phyloP scores from a whole-genome alignment of 148 eudicot genomes.

The Hydrangea macrophylla region DNA sequence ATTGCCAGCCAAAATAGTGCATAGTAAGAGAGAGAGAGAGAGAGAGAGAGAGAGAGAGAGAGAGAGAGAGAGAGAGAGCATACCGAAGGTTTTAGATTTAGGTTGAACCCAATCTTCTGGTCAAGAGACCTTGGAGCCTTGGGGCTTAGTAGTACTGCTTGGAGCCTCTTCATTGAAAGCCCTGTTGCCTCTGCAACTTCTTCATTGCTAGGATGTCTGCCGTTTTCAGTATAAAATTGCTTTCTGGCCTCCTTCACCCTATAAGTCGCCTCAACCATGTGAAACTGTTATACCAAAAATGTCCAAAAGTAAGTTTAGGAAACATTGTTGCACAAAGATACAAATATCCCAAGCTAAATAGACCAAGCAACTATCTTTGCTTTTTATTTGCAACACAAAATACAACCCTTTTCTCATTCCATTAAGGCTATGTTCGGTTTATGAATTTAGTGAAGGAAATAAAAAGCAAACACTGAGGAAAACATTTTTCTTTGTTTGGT shows the following conservation, averaged over 20 bases:
- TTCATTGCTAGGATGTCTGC: constrained; percentile 67
- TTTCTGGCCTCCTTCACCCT: constrained; percentile 78
- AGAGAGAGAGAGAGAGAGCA: constrained; percentile 7
- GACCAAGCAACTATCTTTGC: background rate
- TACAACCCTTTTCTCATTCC: too few species aligned
- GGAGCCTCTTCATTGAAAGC: constrained; percentile 78
- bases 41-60: too few species aligned
- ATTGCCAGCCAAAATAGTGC: background rate
- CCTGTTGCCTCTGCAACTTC: constrained; percentile 89
- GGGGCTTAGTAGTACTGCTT: constrained; percentile 67
- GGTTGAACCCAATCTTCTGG: constrained; percentile 63
- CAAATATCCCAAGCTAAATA: background rate
- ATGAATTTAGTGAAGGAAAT: too few species aligned
- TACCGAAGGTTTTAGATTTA: constrained; percentile 70
- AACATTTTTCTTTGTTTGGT: too few species aligned
- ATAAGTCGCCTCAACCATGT: constrained; percentile 78
- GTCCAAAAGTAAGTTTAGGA: background rate
- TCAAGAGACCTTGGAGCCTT: constrained; percentile 91
- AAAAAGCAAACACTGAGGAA: too few species aligned
- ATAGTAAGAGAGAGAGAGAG: too few species aligned
- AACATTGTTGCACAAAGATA: background rate
- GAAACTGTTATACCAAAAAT: constrained; percentile 50
- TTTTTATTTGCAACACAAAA: too few species aligned
- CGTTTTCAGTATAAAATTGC: constrained; percentile 59
- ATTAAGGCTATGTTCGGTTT: too few species aligned